Evolutionary conservation across 2,329 filamentous ascomycete species (phyloP), one percentile per base, ranked within the genome.

Genomic region (Diaporthe citriasiana): DNA sequence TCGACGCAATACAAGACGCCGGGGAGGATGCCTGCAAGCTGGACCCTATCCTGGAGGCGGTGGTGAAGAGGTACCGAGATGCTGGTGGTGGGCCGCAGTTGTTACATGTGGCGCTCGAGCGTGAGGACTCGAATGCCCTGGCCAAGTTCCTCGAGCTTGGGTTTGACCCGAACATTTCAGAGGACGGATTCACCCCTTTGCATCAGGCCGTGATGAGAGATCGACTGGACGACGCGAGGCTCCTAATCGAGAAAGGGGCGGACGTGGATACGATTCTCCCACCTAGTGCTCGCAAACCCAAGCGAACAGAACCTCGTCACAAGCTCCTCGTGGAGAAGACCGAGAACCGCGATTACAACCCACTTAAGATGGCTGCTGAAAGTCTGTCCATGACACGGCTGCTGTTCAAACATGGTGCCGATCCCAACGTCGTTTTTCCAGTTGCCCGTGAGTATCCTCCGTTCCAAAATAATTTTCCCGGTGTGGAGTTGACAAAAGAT

Each of bases 141-240:
- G 60, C 42, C 1, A 66, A 66, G 22, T 27, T 66, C 42, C 60
- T 66, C 12, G 22, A 66, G 42, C 42, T 66, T n/a, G 60, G 60
- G 2, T 66, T 66, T 12, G 60, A 66, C 27, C 60, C 60, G 6
- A 66, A 66, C 3, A 66, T 66, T 12, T 66, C 60, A 7, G 60
- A 66, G 22, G 60, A 66, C 25, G 60, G 60, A 1, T 66, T 25
- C 45, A 51, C 22, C 13, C 60, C 42, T 10, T 17, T 66, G 17
- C 60, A 66, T 8, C 60, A 66, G 27, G 60, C 60, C 13, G 42
- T 66, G 1, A 47, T 66, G 27, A 66, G 60, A 51, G 45, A 66
- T 19, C 42, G 45, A 1, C 30, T 51, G 42, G 30, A 17, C 1
- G 60, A 66, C 7, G 60, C 35, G 22, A 38, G 38, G 15, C 60